Percentiles rank a stretch among this genome's conserved stretches.
Evolutionary conservation across 495 filamentous ascomycete species (phyloP).

Genomic region (Penicillium desertorum): DNA sequence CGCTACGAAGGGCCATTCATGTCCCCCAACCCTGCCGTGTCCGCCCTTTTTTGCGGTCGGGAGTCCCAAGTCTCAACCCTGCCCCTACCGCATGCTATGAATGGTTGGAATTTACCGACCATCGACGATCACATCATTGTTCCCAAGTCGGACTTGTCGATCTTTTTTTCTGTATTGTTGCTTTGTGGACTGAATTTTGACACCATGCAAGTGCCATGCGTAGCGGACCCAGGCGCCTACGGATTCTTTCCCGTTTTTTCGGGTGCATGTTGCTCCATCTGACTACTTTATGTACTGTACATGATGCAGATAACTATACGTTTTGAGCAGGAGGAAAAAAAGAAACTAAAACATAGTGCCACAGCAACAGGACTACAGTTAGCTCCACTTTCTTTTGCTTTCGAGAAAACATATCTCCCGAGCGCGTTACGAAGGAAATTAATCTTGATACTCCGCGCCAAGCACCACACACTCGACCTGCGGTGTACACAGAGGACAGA

Average conservation of each 20-base stretch:
- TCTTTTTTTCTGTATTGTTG: slow-evolving; percentile 52
- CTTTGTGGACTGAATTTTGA: slow-evolving; percentile 21
- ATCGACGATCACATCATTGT: slow-evolving; percentile 8
- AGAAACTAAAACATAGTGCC: neutral
- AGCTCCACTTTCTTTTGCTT: neutral
- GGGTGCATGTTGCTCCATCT: slow-evolving; percentile 3
- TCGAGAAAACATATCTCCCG: neutral
- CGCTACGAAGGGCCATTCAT: slow-evolving; percentile 16
- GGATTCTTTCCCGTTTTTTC: slow-evolving; percentile 1
- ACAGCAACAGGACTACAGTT: neutral
- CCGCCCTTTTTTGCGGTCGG: slow-evolving; percentile 12
- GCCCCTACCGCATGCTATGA: slow-evolving; percentile 5
- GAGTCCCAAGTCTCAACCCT: neutral
- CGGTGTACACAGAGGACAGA: slow-evolving; percentile 24
- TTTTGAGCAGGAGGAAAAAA: neutral
- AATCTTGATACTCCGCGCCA: slow-evolving; percentile 5
- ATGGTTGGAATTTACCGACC: slow-evolving; percentile 2
- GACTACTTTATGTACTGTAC: neutral
- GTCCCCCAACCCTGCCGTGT: slow-evolving; percentile 18
- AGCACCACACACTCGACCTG: slow-evolving; percentile 17
- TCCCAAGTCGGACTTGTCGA: slow-evolving; percentile 4
- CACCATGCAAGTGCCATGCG: slow-evolving; percentile 23
- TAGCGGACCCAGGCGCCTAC: slow-evolving; percentile 2
- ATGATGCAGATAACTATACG: neutral
- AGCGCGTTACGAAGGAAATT: neutral